These are phyloP conservation scores for Talaromyces sp. DNA, from an alignment of 2,329 filamentous ascomycete species.

Conservation along the genomic window DNA sequence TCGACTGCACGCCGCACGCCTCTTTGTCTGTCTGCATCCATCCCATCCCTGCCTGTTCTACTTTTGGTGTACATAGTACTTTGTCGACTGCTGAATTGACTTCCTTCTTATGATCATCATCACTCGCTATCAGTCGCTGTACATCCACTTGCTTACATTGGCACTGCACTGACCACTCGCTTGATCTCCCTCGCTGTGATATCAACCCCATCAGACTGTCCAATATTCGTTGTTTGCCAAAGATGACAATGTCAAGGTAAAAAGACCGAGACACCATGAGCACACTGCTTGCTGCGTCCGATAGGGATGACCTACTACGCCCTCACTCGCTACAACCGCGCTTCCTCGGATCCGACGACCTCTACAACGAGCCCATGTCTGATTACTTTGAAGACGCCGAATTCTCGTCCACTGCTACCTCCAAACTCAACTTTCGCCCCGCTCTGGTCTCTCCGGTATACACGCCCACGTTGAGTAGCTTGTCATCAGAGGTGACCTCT, in stretches of 20 bases:
- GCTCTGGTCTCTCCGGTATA: slow-evolving; percentile 32
- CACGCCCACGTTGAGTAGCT: slow-evolving; percentile 36
- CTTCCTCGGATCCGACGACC: slow-evolving; percentile 26
- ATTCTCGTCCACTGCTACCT: slow-evolving; percentile 31
- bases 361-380: slow-evolving; percentile 29
- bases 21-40: not conserved
- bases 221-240: not conserved
- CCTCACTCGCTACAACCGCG: slow-evolving; percentile 31
- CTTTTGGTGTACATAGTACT: too few species aligned
- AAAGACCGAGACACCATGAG: slow-evolving; percentile 8
- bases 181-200: not conserved
- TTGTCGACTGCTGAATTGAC: too few species aligned
- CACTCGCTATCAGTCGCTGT: too few species aligned
- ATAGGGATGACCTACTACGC: slow-evolving; percentile 27
- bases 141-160: too few species aligned
- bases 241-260: not conserved
- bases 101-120: too few species aligned
- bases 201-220: not conserved
- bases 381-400: slow-evolving; percentile 26
- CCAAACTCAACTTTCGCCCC: slow-evolving; percentile 35
- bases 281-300: slow-evolving; percentile 6
- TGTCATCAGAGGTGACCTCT: slow-evolving; percentile 34
- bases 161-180: too few species aligned
- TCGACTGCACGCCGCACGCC: slow-evolving; percentile 2
- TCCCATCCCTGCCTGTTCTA: not conserved